A percentile compares a stretch with the other conserved stretches of the same genome.
Conservation (phyloP, 495 filamentous ascomycete genomes). For the Aspergillus bertholletiae region DNA sequence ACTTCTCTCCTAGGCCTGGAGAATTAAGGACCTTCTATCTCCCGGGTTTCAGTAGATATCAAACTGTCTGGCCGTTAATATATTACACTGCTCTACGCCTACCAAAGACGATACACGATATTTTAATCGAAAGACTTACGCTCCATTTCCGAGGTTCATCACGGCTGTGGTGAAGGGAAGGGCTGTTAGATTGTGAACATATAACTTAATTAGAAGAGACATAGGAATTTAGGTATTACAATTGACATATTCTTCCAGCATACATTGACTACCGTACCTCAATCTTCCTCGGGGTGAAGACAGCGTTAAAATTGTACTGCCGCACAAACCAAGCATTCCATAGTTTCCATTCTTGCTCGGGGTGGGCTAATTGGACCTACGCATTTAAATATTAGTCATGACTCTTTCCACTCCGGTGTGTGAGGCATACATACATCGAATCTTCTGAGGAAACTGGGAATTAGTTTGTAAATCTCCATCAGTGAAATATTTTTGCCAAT, state of each 20-base stretch:
- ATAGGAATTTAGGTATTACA: not conserved
- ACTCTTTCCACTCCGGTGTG: not conserved
- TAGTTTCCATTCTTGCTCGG: conserved; percentile 25
- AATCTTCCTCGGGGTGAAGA: not conserved
- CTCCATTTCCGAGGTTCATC: too few species aligned
- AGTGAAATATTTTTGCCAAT: conserved; percentile 73
- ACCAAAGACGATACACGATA: too few species aligned
- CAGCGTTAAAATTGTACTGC: conserved; percentile 23
- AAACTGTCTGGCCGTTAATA: too few species aligned
- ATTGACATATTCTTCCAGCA: not conserved
- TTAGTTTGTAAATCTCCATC: conserved; percentile 76
- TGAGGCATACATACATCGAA: conserved; percentile 51
- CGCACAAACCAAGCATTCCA: conserved; percentile 33
- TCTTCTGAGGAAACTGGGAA: conserved; percentile 64
- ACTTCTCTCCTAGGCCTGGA: not conserved
- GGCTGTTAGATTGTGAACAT: too few species aligned
- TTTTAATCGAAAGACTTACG: too few species aligned
- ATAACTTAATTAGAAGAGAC: too few species aligned
- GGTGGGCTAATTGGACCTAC: conserved; percentile 25
- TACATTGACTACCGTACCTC: not conserved
- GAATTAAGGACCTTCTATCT: too few species aligned
- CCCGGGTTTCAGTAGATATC: too few species aligned
- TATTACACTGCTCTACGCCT: too few species aligned
- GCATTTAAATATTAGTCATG: not conserved
- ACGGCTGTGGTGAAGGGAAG: too few species aligned